Evolutionary conservation across 192 early-diverging fungal genomes (phyloP), one percentile per base, ranked within the genome.

Genomic region (Coemansia sp.): DNA sequence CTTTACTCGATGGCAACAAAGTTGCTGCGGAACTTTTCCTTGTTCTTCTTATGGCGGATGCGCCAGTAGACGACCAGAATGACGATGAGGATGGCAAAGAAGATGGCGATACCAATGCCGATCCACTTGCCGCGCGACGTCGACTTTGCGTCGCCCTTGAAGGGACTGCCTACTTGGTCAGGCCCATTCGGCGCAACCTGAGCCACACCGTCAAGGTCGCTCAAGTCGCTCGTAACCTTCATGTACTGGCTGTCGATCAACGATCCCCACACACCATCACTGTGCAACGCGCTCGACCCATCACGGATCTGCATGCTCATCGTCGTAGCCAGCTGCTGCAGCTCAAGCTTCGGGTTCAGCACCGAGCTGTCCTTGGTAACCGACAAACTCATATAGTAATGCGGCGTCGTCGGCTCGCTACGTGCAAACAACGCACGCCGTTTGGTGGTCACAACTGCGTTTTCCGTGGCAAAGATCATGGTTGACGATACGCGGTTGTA

Each of bases 41-140:
- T 71, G 64, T 64, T 62, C 46, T 53, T 58, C n/a, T 49, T 51
- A 38, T 69, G 68, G 44, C 48, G 50, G 46, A 72, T 50, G 42
- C 63, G 63, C 65, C 72, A 65, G 63, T 66, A 70, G 28, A 69
- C 20, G 28, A 74, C 65, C n/a, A 57, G 46, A 11, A 67, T 46
- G 37, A 71, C 65, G 36, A 72, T 62, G 20, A 73, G 40, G 36
- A 80, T 56, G 4, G 54, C 71, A 25, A 62, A 60, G 34, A 62
- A 65, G 5, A 80, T 65, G 21, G 54, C 71, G 25, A 80, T 73
- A 1, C 77, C 77, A 38, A 80, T 63, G 9, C 71, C 71, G 14
- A 80, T 80, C 77, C 77, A 80, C 71, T 71, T 80, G 60, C 65
- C 67, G 44, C 70, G 71, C 65, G 77, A 73, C 57, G 61, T 62